Conservation (phyloP, 305 asterid genomes). For the Fraxinus dipetala region DNA sequence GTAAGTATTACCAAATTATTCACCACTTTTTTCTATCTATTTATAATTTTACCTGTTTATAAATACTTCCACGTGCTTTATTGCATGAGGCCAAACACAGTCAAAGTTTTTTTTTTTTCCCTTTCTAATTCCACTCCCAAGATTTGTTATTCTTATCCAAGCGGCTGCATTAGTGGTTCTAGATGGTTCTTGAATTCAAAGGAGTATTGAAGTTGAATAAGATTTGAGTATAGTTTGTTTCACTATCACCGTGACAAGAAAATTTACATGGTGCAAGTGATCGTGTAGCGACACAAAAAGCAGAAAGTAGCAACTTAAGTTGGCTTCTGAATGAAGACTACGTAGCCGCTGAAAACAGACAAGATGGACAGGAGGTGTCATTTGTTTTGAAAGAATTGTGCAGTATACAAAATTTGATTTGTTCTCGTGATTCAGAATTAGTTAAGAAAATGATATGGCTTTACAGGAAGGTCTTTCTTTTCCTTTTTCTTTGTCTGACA, state of each 20-base stretch:
- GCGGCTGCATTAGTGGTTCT: neutral
- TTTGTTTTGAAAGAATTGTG: neutral
- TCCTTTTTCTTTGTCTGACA: neutral
- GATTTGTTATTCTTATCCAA: neutral
- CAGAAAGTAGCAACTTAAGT: neutral
- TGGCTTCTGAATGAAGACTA: neutral
- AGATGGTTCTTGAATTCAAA: neutral
- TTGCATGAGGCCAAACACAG: neutral
- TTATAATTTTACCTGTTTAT: too few relatives aligned
- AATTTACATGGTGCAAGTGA: neutral
- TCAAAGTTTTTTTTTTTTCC: neutral
- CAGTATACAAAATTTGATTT: neutral
- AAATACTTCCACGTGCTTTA: neutral
- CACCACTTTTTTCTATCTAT: too few relatives aligned
- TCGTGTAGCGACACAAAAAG: neutral
- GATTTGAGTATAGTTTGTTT: neutral
- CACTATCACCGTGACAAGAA: neutral
- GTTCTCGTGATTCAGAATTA: neutral
- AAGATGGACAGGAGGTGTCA: neutral
- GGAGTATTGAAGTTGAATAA: neutral
- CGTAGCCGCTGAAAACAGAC: neutral
- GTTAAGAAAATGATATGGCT: neutral
- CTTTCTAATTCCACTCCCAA: neutral
- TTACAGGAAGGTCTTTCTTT: neutral
- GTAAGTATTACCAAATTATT: neutral